These are phyloP conservation scores for Grosmannia penicillata DNA, from an alignment of 2,329 filamentous ascomycete genomes.

Conservation along the genomic window DNA sequence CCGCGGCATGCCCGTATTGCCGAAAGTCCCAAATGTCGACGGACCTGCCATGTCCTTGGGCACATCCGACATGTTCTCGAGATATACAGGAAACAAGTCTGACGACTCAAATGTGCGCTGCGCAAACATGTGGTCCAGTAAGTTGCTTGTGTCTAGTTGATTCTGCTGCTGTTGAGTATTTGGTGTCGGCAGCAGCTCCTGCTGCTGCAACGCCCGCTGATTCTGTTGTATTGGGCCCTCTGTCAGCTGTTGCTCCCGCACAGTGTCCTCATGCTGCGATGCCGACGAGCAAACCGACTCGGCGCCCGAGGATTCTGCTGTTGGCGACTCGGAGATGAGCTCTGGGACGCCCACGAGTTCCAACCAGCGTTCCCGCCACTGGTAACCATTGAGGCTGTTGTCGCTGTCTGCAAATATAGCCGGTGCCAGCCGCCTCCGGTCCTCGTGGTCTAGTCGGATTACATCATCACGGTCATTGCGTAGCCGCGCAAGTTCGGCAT, in stretches of 20 bases:
- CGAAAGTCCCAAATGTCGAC: slow-evolving; percentile 4
- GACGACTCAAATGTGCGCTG: slow-evolving; percentile 21
- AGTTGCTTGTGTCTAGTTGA: slow-evolving; percentile 10
- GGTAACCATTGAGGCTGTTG: slow-evolving; percentile 26
- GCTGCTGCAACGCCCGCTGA: background rate
- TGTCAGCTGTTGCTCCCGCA: no score
- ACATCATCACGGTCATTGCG: slow-evolving; percentile 32
- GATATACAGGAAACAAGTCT: slow-evolving; percentile 18
- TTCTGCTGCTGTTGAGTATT: slow-evolving; percentile 4
- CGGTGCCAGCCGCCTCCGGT: slow-evolving; percentile 27
- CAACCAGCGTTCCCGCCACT: slow-evolving; percentile 38
- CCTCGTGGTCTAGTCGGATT: slow-evolving; percentile 31
- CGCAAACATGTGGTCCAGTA: slow-evolving; percentile 23
- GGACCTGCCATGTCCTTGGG: slow-evolving; percentile 4
- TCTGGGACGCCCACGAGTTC: slow-evolving; percentile 24
- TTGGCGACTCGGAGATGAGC: slow-evolving; percentile 6
- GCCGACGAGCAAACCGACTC: no score
- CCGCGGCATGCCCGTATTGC: slow-evolving; percentile 8
- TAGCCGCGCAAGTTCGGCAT: slow-evolving; percentile 33
- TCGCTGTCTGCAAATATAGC: slow-evolving; percentile 32
- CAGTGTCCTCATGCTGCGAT: background rate
- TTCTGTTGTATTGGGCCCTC: no score
- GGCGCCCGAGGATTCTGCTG: background rate
- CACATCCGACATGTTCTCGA: slow-evolving; percentile 6
- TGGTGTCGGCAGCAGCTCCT: background rate